Base-by-base conservation (phyloP, 139 green algal genomes). In the Chlamydomonas schloesseri region DNA sequence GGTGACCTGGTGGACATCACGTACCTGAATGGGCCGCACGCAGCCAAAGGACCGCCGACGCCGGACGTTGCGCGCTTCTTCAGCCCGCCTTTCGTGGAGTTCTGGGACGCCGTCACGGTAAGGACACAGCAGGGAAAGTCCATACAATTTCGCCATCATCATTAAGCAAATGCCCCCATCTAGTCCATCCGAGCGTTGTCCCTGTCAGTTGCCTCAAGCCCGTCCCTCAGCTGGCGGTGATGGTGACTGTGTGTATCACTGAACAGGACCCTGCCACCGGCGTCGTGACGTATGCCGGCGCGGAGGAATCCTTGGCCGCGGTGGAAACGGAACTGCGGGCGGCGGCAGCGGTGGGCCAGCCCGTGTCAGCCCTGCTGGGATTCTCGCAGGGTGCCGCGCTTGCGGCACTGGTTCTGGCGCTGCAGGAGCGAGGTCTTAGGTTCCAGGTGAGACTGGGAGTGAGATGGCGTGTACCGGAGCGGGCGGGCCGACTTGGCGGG, bases 21-120 rank as follows among this genome's bases (percentile, higher is more conserved):
- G 15, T 86, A n/a, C n/a, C 53, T 92, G 37, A 55, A 90, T 70
- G 89, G 26, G 11, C 85, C 86, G 18, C 50, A 81, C 34, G 8
- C 71, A 68, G 86, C 81, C 9, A 37, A 31, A 3, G 79, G 84
- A 0, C 64, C 77, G n/a, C 79, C 47, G 26, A 62, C 64, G 24
- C 73, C 68, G 23, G 81, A 79, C 69, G 81, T 87, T 50, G 36
- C 34, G 67, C 53, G 69, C 29, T 76, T 76, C 77, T 92, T 88
- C 74, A 8, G 82, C 34, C 75, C 75, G 34, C 89, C 89, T 31
- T 92, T 81, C 57, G 88, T 78, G 29, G 85, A 87, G 36, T 92
- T 84, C 84, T 92, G 89, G 89, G 62, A 92, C 68, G 89, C 82
- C 0, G 37, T 73, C 2, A 55, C 90, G 76, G 71, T 79, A n/a